phyloP scores from a whole-genome alignment of 2,329 filamentous ascomycete species.

The Hirsutella rhossiliensis region DNA sequence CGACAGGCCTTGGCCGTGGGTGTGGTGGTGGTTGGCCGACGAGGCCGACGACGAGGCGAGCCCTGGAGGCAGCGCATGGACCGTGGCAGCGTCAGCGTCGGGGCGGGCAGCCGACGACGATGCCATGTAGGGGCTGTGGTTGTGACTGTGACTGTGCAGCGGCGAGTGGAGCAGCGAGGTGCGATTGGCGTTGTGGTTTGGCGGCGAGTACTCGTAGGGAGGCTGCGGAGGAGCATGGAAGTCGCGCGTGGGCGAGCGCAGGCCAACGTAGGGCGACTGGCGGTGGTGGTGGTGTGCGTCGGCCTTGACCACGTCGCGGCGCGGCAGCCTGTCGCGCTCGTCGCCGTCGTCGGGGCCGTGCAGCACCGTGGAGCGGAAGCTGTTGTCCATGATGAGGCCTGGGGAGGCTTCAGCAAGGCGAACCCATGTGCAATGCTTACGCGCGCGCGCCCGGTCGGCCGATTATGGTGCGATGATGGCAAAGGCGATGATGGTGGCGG shows the following conservation, averaged over 20 bases:
- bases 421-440: background rate
- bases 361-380: constrained; percentile 38
- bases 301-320: constrained; percentile 36
- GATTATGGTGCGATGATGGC: background rate
- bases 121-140: constrained; percentile 23
- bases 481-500: background rate
- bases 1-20: constrained; percentile 19
- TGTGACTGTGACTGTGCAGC: constrained; percentile 8
- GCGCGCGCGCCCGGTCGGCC: background rate
- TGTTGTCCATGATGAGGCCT: constrained; percentile 27
- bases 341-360: constrained; percentile 23
- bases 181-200: constrained; percentile 15
- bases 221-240: constrained; percentile 20
- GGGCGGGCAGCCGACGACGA: constrained; percentile 2
- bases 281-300: constrained; percentile 16
- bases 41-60: constrained; percentile 10
- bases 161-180: constrained; percentile 18
- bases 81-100: constrained; percentile 14
- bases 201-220: constrained; percentile 8
- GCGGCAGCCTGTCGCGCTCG: constrained; percentile 14
- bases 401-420: background rate
- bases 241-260: constrained; percentile 33
- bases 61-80: constrained; percentile 14
- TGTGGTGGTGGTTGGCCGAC: constrained; percentile 6
- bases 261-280: constrained; percentile 26